phyloP scores from a whole-genome alignment of 2,329 filamentous ascomycete genomes.

The Aschersonia sp. region DNA sequence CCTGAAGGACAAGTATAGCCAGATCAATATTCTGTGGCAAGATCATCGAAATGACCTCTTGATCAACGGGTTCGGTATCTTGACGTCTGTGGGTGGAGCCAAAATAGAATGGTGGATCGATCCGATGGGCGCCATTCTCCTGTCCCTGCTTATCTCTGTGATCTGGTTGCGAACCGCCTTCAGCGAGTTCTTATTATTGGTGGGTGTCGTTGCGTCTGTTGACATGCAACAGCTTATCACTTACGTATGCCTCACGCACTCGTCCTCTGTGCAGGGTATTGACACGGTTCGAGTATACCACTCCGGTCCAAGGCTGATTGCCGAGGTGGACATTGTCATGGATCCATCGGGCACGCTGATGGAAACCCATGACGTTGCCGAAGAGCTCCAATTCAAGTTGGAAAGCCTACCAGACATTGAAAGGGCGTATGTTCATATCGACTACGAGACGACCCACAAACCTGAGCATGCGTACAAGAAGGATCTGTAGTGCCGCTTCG shows the following conservation, averaged over 20 bases:
- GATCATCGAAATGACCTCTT: conserved; percentile 96
- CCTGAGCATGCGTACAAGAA: conserved; percentile 63
- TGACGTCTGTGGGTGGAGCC: conserved; percentile 80
- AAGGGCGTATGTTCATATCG: conserved; percentile 89
- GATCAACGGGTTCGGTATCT: conserved; percentile 85
- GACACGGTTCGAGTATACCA: conserved; percentile 94
- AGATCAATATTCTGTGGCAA: conserved; percentile 86
- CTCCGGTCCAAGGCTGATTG: conserved; percentile 73
- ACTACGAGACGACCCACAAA: conserved; percentile 92
- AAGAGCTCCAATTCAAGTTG: conserved; percentile 85
- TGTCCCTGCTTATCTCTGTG: conserved; percentile 62
- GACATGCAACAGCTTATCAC: conserved; percentile 87
- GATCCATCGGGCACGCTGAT: conserved; percentile 56
- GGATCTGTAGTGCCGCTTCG: conserved; percentile 27
- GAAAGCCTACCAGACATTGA: conserved; percentile 87
- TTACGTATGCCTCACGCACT: conserved; percentile 83
- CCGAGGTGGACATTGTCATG: conserved; percentile 96
- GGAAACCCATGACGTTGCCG: conserved; percentile 82
- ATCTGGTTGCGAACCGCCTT: conserved; percentile 82
- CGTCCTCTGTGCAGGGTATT: conserved; percentile 64
- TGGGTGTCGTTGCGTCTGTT: conserved; percentile 76
- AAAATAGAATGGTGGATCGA: conserved; percentile 93
- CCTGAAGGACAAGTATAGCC: conserved; percentile 78
- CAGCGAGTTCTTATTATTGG: conserved; percentile 76
- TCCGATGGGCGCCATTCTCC: conserved; percentile 73